Conservation (phyloP, 2,329 filamentous ascomycete genomes). For the Ascochyta clinopodiicola region DNA sequence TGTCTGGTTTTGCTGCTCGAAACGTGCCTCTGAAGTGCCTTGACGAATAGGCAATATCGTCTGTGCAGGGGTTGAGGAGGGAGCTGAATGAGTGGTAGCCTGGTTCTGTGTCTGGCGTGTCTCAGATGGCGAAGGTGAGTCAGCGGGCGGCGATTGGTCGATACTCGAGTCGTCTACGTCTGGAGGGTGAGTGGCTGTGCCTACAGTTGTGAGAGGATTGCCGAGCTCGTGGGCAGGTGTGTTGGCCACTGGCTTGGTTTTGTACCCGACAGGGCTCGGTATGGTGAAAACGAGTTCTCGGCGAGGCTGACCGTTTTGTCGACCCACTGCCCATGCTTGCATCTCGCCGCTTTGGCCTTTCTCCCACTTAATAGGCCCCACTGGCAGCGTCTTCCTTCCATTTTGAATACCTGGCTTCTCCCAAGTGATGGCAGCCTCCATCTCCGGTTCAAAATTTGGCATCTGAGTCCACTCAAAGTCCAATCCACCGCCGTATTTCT, state of each 20-base stretch:
- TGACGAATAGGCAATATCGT: slow-evolving; percentile 38
- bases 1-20: slow-evolving; percentile 51
- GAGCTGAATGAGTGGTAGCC: slow-evolving; percentile 2
- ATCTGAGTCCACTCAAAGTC: slow-evolving; percentile 81
- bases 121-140: slow-evolving; percentile 25
- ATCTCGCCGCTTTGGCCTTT: slow-evolving; percentile 51
- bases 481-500: slow-evolving; percentile 85
- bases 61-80: slow-evolving; percentile 18
- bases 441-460: slow-evolving; percentile 70
- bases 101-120: slow-evolving; percentile 15
- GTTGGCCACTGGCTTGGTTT: slow-evolving; percentile 35
- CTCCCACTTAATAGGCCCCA: slow-evolving; percentile 57
- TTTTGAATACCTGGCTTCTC: slow-evolving; percentile 39
- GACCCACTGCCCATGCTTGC: slow-evolving; percentile 55
- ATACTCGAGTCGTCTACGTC: slow-evolving; percentile 27
- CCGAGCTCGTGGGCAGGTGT: slow-evolving; percentile 35
- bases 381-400: slow-evolving; percentile 52
- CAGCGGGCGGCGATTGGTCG: slow-evolving; percentile 30
- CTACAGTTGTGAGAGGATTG: slow-evolving; percentile 39
- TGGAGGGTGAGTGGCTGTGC: slow-evolving; percentile 47
- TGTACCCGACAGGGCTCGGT: slow-evolving; percentile 38
- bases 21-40: slow-evolving; percentile 52
- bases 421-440: slow-evolving; percentile 53
- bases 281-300: slow-evolving; percentile 50
- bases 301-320: slow-evolving; percentile 50